Evolutionary conservation across 495 filamentous ascomycete genomes (phyloP).

Genomic region (Hypoxylon crocopeplum): DNA sequence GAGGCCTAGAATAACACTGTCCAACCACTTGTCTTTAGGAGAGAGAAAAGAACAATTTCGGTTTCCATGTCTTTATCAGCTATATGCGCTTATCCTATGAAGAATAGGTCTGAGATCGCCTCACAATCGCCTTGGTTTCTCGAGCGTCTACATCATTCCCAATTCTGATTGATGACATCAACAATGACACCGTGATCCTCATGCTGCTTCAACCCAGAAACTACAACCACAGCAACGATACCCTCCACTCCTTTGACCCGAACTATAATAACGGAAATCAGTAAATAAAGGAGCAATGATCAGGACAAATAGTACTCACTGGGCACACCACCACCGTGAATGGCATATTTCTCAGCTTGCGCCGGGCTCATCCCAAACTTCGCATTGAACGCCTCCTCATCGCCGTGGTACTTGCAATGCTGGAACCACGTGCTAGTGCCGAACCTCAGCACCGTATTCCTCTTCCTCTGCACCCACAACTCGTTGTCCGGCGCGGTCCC

Average conservation of each 20-base stretch:
- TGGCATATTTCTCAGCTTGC: slow-evolving; percentile 68
- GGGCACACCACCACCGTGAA: slow-evolving; percentile 77
- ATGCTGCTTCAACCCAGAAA: slow-evolving; percentile 77
- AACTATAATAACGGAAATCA: slow-evolving; percentile 39
- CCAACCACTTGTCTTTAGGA: no score
- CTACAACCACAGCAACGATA: slow-evolving; percentile 73
- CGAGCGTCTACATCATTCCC: slow-evolving; percentile 34
- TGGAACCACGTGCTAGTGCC: slow-evolving; percentile 71
- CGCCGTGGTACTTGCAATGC: slow-evolving; percentile 62
- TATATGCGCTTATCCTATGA: no score
- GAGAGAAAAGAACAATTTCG: no score
- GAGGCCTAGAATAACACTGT: no score
- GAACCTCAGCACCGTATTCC: slow-evolving; percentile 68
- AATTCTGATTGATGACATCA: slow-evolving; percentile 64
- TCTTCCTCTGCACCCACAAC: slow-evolving; percentile 66
- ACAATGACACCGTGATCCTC: slow-evolving; percentile 79
- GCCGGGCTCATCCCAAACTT: slow-evolving; percentile 62
- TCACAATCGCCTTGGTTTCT: no score
- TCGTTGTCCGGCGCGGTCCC: slow-evolving; percentile 70
- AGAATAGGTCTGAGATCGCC: no score
- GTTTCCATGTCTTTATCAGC: no score
- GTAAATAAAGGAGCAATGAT: not conserved
- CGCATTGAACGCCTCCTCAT: slow-evolving; percentile 64
- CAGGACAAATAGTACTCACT: slow-evolving; percentile 26
- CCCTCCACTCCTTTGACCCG: slow-evolving; percentile 74